These are phyloP conservation scores for Fraxinus velutina DNA, from an alignment of 305 asterid genomes.

Conservation along the genomic window DNA sequence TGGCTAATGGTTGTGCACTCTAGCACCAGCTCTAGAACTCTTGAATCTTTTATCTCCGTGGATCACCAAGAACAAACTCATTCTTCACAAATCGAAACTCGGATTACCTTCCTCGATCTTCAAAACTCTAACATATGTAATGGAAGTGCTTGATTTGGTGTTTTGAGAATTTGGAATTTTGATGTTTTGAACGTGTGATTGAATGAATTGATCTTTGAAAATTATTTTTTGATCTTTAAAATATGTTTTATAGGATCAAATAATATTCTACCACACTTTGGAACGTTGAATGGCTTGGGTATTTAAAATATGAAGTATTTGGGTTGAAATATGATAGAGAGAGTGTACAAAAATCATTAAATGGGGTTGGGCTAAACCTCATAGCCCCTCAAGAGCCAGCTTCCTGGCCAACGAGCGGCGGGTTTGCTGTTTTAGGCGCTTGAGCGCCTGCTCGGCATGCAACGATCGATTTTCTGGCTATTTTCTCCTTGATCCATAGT, in stretches of 20 bases:
- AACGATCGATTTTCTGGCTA: not conserved
- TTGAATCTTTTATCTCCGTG: no score
- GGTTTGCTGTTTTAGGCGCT: not conserved
- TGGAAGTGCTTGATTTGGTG: no score
- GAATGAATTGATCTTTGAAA: not conserved
- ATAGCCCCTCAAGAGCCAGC: not conserved
- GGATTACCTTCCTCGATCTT: no score
- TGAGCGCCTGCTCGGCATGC: not conserved
- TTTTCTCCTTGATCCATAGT: no score
- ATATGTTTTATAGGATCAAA: not conserved
- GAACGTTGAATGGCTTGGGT: not conserved
- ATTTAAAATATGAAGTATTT: not conserved
- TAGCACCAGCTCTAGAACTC: no score
- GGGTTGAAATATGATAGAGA: not conserved
- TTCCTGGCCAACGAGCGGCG: not conserved
- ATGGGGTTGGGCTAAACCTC: not conserved
- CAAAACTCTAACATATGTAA: no score
- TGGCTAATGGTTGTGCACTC: no score
- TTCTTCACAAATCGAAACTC: no score
- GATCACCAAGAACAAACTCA: no score
- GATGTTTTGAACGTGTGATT: not conserved
- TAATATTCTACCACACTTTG: not conserved
- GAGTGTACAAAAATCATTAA: no score
- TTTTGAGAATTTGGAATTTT: no score
- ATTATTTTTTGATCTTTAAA: not conserved